Base-by-base conservation (phyloP, 768 basidiomycete genomes). In the Pleurotus ostreatus region DNA sequence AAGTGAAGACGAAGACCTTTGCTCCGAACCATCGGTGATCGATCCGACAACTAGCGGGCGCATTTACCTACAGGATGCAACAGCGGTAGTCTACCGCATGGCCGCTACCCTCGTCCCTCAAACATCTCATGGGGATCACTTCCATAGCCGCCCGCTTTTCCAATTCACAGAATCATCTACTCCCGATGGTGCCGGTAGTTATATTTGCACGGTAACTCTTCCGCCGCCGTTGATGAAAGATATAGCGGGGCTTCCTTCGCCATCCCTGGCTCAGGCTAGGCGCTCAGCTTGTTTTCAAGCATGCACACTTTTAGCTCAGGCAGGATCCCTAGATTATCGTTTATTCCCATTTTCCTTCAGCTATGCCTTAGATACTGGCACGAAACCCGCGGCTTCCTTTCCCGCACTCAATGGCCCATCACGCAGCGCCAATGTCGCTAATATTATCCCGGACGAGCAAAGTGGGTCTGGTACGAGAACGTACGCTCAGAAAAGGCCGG, bases 21-120 rank as follows among this genome's bases (percentile, higher is more conserved):
- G 56, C 16, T 54, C 56, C 6, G 67, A 63, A 45, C 60, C 67
- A 16, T 81, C 60, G 58, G 75, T 92, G 45, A 68, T 76, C 59
- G 88, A 92, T 63, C 80, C 90, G 1, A 77, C 78, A 2, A 84
- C 86, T 9, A 76, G 84, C 46, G 78, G 81, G 18, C 77, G 78
- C 46, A 76, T 93, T 51, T 79, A 79, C 62, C 70, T 72, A n/a
- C 71, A 76, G 48, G 79, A 89, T 64, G 84, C 88, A 18, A 73
- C 79, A 0, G 70, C 74, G 12, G 77, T 80, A 13, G 66, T 92
- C 15, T 79, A 83, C 64, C 81, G 81, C 13, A 78, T 86, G 45
- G 71, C 70, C 1, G 69, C 73, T n/a, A 57, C 38, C 18, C 56
- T 66, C 8, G 57, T 64, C 15, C 16, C 40, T 43, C 13, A 55